A percentile compares a stretch with the other conserved stretches of the same genome.
Conservation (phyloP, 129 eudicot genomes). For the Heracleum sosnowskyi region DNA sequence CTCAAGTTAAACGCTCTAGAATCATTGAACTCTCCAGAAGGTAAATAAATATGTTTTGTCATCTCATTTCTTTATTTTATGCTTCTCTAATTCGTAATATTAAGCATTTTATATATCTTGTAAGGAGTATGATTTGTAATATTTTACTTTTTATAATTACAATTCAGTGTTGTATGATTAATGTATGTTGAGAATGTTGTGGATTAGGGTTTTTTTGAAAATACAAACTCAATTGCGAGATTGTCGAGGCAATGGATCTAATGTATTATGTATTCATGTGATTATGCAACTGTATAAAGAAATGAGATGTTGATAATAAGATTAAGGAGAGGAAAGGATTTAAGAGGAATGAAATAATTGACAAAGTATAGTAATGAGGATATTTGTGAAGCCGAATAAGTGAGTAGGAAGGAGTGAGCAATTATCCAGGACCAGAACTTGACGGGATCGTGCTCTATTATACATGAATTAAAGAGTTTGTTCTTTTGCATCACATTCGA, state of each 20-base stretch:
- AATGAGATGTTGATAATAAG: not conserved
- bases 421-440: no score
- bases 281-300: not conserved
- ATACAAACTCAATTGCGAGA: not conserved
- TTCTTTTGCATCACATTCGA: not conserved
- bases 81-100: not conserved
- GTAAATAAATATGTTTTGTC: conserved; percentile 30
- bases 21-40: conserved; percentile 83
- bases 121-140: no score
- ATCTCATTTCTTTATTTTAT: not conserved
- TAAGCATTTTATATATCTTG: not conserved
- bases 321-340: not conserved
- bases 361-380: no score
- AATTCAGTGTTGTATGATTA: not conserved
- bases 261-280: not conserved
- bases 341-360: not conserved
- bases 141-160: no score
- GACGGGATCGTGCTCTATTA: no score
- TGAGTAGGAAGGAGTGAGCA: not conserved
- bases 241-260: not conserved
- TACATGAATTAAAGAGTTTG: not conserved
- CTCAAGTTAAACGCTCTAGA: conserved; percentile 72
- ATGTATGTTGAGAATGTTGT: not conserved
- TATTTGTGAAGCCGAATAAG: no score
- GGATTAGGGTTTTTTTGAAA: not conserved